Percentiles rank a stretch among this genome's conserved stretches.
phyloP scores from a whole-genome alignment of 1,284 basidiomycete genomes.

The Moesziomyces sp. region DNA sequence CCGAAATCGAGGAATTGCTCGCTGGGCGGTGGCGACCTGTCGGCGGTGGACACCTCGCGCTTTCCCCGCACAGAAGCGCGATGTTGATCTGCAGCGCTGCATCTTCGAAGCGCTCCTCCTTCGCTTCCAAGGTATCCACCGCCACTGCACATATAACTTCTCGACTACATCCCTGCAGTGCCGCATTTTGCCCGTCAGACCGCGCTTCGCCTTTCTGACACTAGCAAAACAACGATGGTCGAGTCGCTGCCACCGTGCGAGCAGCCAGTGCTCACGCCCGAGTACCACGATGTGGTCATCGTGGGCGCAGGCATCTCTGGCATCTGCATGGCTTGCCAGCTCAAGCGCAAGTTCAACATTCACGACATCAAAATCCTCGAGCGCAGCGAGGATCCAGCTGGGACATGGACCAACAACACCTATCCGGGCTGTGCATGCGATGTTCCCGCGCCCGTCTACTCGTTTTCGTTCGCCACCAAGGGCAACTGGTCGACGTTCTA shows the following conservation, averaged over 20 bases:
- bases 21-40: conserved; percentile 7
- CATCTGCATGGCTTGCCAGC: conserved; percentile 58
- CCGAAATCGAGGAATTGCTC: neutral
- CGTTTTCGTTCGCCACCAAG: conserved; percentile 63
- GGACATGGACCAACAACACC: conserved; percentile 59
- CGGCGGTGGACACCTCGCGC: conserved; percentile 7
- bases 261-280: conserved; percentile 39
- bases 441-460: conserved; percentile 65
- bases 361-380: conserved; percentile 59
- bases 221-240: conserved; percentile 6
- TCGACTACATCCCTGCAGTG: neutral
- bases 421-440: conserved; percentile 64
- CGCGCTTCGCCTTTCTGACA: too few relatives aligned
- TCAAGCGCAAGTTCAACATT: conserved; percentile 53
- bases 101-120: too few relatives aligned
- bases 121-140: neutral
- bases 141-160: neutral
- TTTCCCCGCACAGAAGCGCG: neutral
- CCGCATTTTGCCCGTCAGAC: too few relatives aligned
- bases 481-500: conserved; percentile 62
- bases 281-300: conserved; percentile 62
- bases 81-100: neutral
- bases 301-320: conserved; percentile 63
- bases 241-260: conserved; percentile 16
- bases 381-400: conserved; percentile 37